Evolutionary conservation across 2,329 filamentous ascomycete genomes (phyloP), one percentile per base, ranked within the genome.

Genomic region (Venturiaceae sp.): DNA sequence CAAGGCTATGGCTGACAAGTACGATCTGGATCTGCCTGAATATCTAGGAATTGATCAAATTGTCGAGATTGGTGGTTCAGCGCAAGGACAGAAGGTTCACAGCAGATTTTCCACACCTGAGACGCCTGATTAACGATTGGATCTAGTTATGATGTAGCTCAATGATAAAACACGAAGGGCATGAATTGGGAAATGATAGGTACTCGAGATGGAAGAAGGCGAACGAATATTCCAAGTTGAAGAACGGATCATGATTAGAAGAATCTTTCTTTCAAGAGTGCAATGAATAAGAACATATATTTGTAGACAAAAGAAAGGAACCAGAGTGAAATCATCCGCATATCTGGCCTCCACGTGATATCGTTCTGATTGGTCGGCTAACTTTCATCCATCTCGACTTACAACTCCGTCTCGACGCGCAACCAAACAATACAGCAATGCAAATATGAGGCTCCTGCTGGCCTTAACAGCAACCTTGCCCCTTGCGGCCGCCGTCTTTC

Each of bases 41-140:
- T 99, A 96, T 72, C 78, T 87, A 65, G 94, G 92, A 0, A 75
- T 94, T 64, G 92, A 97, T 72, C 94, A 97, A 73, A 79, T 96
- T 64, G 86, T 92, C 57, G 94, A 99, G 72, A 79, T 95, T 44
- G 44, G 26, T 30, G 44, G 44, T 6, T 7, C 44, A 3, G 19
- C 44, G 5, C 44, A 30, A 7, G 44, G 13, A 50, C 44, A 50
- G 44, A 50, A 50, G 44, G 44, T 50, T 50, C 13, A 50, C 30
- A 50, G 44, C 26, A 50, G 44, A 50, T 50, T 28, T 16, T 50
- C 44, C 11, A 50, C 44, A 28, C 44, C 44, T 30, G 44, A 50
- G 44, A 50, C 44, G 26, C 44, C 44, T 28, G 44, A 50, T 50
- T 50, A 50, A 50, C 5, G 26, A 30, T n/a, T n/a, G 6, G 23